Evolutionary conservation across 441 rosid species (phyloP).

Genomic region (Lepidium campestre): DNA sequence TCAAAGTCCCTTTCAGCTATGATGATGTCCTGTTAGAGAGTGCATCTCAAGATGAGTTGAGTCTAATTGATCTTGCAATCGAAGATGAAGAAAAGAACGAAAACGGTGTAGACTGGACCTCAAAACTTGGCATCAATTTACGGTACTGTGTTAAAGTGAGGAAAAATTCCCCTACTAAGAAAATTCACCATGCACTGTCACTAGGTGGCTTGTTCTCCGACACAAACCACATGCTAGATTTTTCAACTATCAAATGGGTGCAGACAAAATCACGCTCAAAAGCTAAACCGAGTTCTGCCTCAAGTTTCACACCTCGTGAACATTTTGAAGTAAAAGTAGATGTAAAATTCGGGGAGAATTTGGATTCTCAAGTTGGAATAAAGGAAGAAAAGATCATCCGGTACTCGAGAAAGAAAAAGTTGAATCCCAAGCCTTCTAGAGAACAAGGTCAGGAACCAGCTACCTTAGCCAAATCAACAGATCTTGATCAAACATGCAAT

Average conservation of each 20-base stretch:
- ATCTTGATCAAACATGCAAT: neutral
- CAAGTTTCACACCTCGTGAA: slow-evolving; percentile 29
- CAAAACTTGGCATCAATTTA: slow-evolving; percentile 78
- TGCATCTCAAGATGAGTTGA: slow-evolving; percentile 69
- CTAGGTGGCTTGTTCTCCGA: slow-evolving; percentile 66
- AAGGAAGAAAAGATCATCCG: slow-evolving; percentile 62
- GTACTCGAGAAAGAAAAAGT: slow-evolving; percentile 76
- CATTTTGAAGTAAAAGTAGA: slow-evolving; percentile 33
- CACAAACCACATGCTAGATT: slow-evolving; percentile 35
- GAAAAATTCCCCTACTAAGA: slow-evolving; percentile 57
- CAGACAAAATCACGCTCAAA: slow-evolving; percentile 74
- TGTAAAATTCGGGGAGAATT: slow-evolving; percentile 20
- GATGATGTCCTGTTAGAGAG: slow-evolving; percentile 51
- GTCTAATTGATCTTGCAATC: slow-evolving; percentile 79
- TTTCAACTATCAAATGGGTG: slow-evolving; percentile 60
- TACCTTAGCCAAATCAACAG: slow-evolving; percentile 15
- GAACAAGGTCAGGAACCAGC: slow-evolving; percentile 31
- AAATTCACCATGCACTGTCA: slow-evolving; percentile 73
- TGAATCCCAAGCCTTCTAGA: slow-evolving; percentile 39
- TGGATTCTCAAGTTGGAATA: slow-evolving; percentile 25
- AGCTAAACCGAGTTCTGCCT: slow-evolving; percentile 35
- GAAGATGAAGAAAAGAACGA: slow-evolving; percentile 55
- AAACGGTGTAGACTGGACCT: slow-evolving; percentile 84
- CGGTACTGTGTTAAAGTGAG: slow-evolving; percentile 67
- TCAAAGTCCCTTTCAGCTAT: slow-evolving; percentile 53